Evolutionary conservation across 129 eudicot species (phyloP).

Genomic region (Helianthus tuberosus): DNA sequence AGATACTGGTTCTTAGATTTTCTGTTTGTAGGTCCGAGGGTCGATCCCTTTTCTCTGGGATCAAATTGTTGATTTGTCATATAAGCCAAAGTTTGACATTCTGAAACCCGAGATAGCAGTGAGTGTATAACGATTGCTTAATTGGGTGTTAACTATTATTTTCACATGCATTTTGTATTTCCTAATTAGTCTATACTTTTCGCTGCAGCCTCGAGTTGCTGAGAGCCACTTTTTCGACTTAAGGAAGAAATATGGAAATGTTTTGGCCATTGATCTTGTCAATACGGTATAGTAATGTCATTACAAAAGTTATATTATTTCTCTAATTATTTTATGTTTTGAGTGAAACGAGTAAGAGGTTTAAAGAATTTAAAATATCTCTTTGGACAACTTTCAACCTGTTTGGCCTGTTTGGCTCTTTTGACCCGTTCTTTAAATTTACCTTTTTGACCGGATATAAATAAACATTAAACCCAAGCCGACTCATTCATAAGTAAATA

Average conservation of each 20-base stretch:
- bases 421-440: too few relatives aligned
- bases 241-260: constrained; percentile 93
- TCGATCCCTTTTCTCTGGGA: constrained; percentile 95
- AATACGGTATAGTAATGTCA: constrained; percentile 55
- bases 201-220: constrained; percentile 72
- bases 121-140: constrained; percentile 35
- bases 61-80: constrained; percentile 92
- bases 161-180: too few relatives aligned
- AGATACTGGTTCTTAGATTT: neutral
- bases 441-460: too few relatives aligned
- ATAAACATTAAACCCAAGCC: too few relatives aligned
- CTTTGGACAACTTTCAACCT: too few relatives aligned
- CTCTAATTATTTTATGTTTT: too few relatives aligned
- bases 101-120: constrained; percentile 81
- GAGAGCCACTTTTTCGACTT: constrained; percentile 91
- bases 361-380: too few relatives aligned
- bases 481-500: too few relatives aligned
- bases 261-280: constrained; percentile 85
- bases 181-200: neutral
- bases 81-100: constrained; percentile 88
- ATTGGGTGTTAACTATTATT: too few relatives aligned
- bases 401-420: too few relatives aligned
- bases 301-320: too few relatives aligned
- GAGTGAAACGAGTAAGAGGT: too few relatives aligned
- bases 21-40: constrained; percentile 73